phyloP scores from a whole-genome alignment of 2,329 filamentous ascomycete genomes.

The Ascochyta clinopodiicola region DNA sequence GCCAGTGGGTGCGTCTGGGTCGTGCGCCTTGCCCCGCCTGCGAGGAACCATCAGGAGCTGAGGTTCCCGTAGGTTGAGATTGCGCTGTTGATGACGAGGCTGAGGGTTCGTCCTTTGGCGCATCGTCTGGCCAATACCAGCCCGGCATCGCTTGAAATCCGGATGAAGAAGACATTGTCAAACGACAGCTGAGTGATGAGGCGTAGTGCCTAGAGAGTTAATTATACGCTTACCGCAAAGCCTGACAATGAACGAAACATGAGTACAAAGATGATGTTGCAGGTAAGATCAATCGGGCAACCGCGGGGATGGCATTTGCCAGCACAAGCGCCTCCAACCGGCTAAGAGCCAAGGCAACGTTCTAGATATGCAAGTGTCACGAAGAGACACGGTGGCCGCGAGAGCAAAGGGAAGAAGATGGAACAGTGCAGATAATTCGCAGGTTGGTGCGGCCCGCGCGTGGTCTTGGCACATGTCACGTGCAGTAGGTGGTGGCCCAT shows the following conservation, averaged over 20 bases:
- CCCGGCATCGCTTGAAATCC: conserved; percentile 49
- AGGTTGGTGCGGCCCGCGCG: conserved; percentile 3
- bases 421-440: conserved; percentile 17
- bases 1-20: conserved; percentile 61
- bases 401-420: conserved; percentile 18
- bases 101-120: conserved; percentile 44
- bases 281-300: conserved; percentile 25
- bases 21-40: conserved; percentile 21
- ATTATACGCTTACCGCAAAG: conserved; percentile 31
- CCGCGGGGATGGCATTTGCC: conserved; percentile 29
- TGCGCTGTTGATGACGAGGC: conserved; percentile 24
- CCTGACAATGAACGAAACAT: conserved; percentile 21
- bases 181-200: neutral
- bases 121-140: conserved; percentile 57
- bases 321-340: conserved; percentile 28
- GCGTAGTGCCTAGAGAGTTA: conserved; percentile 18
- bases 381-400: conserved; percentile 42
- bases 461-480: conserved; percentile 10
- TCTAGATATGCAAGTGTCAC: conserved; percentile 21
- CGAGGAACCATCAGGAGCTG: conserved; percentile 22
- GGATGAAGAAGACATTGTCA: conserved; percentile 51
- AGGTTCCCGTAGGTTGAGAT: conserved; percentile 23
- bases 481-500: conserved; percentile 1
- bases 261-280: conserved; percentile 25
- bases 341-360: conserved; percentile 28